Evolutionary conservation across 164 flowering plant species (phyloP).

Genomic region (Kingdonia uniflora): DNA sequence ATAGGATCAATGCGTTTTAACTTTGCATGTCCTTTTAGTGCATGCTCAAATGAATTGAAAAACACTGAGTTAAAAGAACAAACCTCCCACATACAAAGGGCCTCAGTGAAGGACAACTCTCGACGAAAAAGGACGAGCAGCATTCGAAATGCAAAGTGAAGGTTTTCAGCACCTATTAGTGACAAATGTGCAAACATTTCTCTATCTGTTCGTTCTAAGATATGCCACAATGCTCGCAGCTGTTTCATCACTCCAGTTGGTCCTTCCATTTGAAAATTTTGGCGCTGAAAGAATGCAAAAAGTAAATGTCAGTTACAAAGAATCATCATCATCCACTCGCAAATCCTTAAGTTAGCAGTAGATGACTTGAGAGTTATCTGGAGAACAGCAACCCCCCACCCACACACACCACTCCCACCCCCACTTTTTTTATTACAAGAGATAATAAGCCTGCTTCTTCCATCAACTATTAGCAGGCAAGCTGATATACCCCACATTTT

Average conservation of each 20-base stretch:
- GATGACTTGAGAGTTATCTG: too few relatives aligned
- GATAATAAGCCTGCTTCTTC: too few relatives aligned
- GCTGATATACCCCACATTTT: too few relatives aligned
- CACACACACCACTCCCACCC: too few relatives aligned
- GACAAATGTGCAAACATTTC: conserved; percentile 71
- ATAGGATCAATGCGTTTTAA: too few relatives aligned
- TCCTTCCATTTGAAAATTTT: conserved; percentile 87
- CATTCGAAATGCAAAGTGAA: conserved; percentile 92
- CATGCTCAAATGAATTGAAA: too few relatives aligned
- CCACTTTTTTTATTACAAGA: too few relatives aligned
- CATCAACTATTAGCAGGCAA: too few relatives aligned
- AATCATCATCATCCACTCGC: too few relatives aligned
- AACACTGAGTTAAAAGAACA: conserved; percentile 13
- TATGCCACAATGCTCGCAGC: conserved; percentile 61
- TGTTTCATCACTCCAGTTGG: conserved; percentile 86
- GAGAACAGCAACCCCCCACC: too few relatives aligned
- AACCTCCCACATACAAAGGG: conserved; percentile 97
- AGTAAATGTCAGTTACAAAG: background rate
- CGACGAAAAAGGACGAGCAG: conserved; percentile 85
- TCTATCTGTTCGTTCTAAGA: conserved; percentile 59
- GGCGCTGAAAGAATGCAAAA: conserved; percentile 60
- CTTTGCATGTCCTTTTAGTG: too few relatives aligned
- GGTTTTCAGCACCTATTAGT: conserved; percentile 77
- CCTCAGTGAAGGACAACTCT: conserved; percentile 70
- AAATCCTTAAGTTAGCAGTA: too few relatives aligned